A percentile compares a stretch with the other conserved stretches of the same genome.
phyloP scores from a whole-genome alignment of 2,329 filamentous ascomycete species.

The Venturia carpophila region DNA sequence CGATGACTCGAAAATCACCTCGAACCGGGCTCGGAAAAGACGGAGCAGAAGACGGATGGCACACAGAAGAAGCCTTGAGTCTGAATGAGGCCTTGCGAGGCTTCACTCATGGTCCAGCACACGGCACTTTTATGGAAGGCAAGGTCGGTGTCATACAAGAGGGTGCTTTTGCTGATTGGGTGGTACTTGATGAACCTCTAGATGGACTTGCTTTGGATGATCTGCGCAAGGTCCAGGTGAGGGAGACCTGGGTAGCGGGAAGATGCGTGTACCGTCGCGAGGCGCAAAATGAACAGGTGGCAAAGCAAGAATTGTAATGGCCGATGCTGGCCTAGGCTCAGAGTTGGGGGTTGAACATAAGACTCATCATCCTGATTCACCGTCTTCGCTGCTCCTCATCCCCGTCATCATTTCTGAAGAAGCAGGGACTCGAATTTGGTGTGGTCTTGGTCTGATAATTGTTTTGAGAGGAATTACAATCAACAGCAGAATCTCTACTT shows the following conservation, averaged over 20 bases:
- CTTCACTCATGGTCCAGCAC: slow-evolving; percentile 53
- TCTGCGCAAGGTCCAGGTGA: slow-evolving; percentile 48
- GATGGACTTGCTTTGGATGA: slow-evolving; percentile 44
- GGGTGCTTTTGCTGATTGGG: slow-evolving; percentile 62
- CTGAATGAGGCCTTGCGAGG: slow-evolving; percentile 53
- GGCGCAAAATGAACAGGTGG: background rate
- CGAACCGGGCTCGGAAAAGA: slow-evolving; percentile 36
- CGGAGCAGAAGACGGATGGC: slow-evolving; percentile 48
- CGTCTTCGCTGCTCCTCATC: background rate
- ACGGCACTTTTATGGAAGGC: slow-evolving; percentile 52
- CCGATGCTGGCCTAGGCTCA: background rate
- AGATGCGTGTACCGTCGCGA: slow-evolving; percentile 29
- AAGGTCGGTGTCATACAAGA: slow-evolving; percentile 51
- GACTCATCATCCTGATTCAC: background rate
- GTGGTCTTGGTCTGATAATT: background rate
- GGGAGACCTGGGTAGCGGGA: slow-evolving; percentile 62
- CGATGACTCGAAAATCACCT: slow-evolving; percentile 54
- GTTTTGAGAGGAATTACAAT: background rate
- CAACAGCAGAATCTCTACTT: too few relatives aligned
- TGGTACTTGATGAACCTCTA: slow-evolving; percentile 56
- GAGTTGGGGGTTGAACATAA: background rate
- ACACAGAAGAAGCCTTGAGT: slow-evolving; percentile 51
- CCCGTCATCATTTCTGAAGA: background rate
- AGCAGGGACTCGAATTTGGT: background rate
- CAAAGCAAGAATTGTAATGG: background rate